Evolutionary conservation across 2,329 filamentous ascomycete genomes (phyloP).

Genomic region (Phoma sp.): DNA sequence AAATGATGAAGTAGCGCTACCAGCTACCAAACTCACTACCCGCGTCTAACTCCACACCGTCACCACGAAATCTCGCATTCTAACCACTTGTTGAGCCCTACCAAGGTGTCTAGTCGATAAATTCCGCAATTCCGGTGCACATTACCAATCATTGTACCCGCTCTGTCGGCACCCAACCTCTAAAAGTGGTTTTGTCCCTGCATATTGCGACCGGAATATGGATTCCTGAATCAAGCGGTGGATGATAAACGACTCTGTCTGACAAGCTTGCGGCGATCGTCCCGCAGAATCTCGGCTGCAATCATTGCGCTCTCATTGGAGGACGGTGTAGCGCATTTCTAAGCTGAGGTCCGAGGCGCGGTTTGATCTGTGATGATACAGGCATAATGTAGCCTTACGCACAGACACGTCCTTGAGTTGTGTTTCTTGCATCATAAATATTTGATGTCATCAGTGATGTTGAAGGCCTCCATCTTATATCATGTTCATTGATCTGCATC

Average conservation of each 20-base stretch:
- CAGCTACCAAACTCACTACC: conserved; percentile 3
- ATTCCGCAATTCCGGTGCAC: conserved; percentile 1
- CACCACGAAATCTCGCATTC: conserved; percentile 6
- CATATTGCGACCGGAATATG: conserved; percentile 9
- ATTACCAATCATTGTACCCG: conserved; percentile 18
- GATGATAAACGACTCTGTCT: conserved; percentile 5
- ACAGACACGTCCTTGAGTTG: no score
- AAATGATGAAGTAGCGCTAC: conserved; percentile 12
- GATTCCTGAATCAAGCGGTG: conserved; percentile 16
- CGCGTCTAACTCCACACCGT: conserved; percentile 13
- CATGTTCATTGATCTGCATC: no score
- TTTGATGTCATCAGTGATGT: no score
- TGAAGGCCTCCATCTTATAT: no score
- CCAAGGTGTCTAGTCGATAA: background rate
- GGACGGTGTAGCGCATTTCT: conserved; percentile 2
- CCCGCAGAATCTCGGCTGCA: conserved; percentile 8
- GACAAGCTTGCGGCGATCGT: conserved; percentile 17
- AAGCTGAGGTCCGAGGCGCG: conserved; percentile 6
- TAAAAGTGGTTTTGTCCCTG: conserved; percentile 7
- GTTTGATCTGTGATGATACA: background rate
- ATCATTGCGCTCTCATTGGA: conserved; percentile 1
- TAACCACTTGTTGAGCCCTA: conserved; percentile 4
- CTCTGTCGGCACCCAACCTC: background rate
- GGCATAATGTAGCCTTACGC: background rate
- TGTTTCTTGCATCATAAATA: no score